A percentile compares a stretch with the other conserved stretches of the same genome.
phyloP scores from a whole-genome alignment of 1,139 yeast species.

The Citeromyces hawaiiensis region DNA sequence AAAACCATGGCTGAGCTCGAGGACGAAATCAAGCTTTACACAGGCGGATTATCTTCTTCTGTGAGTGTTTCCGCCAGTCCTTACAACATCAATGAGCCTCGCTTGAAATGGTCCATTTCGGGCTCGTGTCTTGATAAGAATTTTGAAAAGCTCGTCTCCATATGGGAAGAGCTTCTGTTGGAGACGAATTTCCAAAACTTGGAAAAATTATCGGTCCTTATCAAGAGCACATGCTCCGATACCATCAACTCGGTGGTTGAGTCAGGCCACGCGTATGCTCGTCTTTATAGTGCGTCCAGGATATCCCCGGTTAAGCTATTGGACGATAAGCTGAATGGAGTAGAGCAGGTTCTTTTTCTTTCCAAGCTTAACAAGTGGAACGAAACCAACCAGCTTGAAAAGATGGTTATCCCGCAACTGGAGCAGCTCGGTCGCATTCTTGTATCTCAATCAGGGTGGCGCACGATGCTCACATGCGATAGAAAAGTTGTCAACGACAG shows the following conservation, averaged over 20 bases:
- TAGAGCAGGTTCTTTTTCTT: constrained; percentile 63
- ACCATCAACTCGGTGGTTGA: constrained; percentile 73
- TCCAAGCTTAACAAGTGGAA: constrained; percentile 43
- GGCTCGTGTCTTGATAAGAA: constrained; percentile 72
- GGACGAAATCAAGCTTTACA: constrained; percentile 64
- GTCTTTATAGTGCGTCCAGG: constrained; percentile 51
- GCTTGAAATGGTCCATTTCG: constrained; percentile 38
- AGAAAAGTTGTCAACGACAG: constrained; percentile 24
- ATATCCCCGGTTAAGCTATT: constrained; percentile 49
- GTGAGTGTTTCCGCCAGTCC: constrained; percentile 48
- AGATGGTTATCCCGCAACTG: constrained; percentile 52
- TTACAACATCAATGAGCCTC: constrained; percentile 24
- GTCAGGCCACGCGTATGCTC: constrained; percentile 79
- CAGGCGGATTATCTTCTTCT: constrained; percentile 72
- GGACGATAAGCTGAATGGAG: constrained; percentile 54
- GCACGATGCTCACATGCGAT: constrained; percentile 51
- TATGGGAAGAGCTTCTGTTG: constrained; percentile 57
- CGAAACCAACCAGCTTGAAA: constrained; percentile 38
- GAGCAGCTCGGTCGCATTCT: constrained; percentile 36
- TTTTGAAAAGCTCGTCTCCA: constrained; percentile 39
- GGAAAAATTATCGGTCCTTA: constrained; percentile 59
- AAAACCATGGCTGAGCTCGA: constrained; percentile 73
- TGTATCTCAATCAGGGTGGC: constrained; percentile 20
- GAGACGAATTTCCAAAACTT: constrained; percentile 59
- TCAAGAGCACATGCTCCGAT: constrained; percentile 66